phyloP scores from a whole-genome alignment of 1,139 yeast species.

The Blastobotrys petasosporus region DNA sequence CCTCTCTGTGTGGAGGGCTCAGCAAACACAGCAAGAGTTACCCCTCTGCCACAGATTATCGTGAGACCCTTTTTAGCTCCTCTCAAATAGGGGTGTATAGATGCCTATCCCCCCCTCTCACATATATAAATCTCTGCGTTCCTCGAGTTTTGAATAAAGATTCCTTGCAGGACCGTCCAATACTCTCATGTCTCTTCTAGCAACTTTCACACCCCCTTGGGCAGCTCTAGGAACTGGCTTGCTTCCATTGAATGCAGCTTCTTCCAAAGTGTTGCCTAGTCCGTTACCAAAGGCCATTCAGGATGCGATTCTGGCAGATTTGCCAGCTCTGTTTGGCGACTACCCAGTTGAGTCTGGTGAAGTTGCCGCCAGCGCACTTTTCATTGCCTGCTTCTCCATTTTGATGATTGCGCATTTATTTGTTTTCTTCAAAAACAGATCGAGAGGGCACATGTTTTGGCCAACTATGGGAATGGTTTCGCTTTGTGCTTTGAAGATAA shows the following conservation, averaged over 20 bases:
- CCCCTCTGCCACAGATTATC: too few species aligned
- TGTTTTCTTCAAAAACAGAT: constrained; percentile 46
- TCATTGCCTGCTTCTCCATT: constrained; percentile 49
- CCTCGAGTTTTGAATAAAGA: too few species aligned
- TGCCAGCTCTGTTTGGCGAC: constrained; percentile 58
- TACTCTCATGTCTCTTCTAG: constrained; percentile 3
- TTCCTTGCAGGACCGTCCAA: too few species aligned
- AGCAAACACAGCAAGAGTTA: too few species aligned
- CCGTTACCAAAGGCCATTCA: constrained; percentile 6
- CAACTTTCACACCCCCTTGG: constrained; percentile 22
- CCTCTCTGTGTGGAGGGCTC: too few species aligned
- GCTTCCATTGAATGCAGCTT: constrained; percentile 8
- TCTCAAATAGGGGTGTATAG: too few species aligned
- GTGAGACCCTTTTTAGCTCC: too few species aligned
- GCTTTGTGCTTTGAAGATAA: constrained; percentile 45
- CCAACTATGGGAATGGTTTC: constrained; percentile 51
- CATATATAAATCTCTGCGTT: too few species aligned
- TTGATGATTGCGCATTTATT: constrained; percentile 44
- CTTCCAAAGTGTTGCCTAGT: constrained; percentile 8
- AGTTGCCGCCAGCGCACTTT: constrained; percentile 55
- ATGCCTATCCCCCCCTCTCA: too few species aligned
- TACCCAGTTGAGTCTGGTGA: constrained; percentile 50
- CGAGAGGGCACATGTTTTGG: constrained; percentile 62
- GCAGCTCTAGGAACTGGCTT: constrained; percentile 21
- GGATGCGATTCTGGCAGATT: constrained; percentile 20